phyloP scores from a whole-genome alignment of 495 filamentous ascomycete genomes.

The Cercophora scortea region DNA sequence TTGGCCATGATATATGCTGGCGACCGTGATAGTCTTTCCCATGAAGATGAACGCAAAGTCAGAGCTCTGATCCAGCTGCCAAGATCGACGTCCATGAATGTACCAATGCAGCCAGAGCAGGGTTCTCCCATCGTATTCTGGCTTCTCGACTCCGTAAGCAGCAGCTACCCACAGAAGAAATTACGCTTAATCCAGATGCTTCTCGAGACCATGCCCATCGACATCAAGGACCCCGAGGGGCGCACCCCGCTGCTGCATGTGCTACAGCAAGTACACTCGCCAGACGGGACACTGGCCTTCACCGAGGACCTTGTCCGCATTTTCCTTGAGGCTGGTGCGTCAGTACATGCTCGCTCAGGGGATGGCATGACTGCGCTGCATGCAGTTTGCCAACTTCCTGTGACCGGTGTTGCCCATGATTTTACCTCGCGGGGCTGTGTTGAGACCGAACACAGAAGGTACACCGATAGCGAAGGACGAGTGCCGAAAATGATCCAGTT shows the following conservation, averaged over 20 bases:
- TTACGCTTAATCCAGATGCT: background rate
- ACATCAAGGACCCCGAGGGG: background rate
- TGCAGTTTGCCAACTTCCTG: background rate
- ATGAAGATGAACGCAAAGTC: background rate
- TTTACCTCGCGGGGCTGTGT: background rate
- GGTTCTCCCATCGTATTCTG: background rate
- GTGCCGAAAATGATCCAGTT: background rate
- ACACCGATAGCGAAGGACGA: background rate
- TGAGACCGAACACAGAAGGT: background rate
- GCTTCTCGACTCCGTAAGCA: background rate
- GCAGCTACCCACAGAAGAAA: background rate
- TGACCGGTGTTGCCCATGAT: background rate
- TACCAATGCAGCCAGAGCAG: background rate
- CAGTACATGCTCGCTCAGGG: background rate
- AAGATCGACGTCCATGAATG: background rate
- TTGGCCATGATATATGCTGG: background rate
- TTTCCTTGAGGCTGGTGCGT: background rate
- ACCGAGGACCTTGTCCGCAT: background rate
- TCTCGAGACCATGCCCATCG: background rate
- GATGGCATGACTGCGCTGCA: background rate
- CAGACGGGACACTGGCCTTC: background rate
- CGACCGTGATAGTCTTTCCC: background rate
- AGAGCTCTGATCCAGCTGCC: background rate
- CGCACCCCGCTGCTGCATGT: background rate
- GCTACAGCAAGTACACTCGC: background rate